phyloP scores from a whole-genome alignment of 805 yeast species.

The Torulaspora gathmanii region DNA sequence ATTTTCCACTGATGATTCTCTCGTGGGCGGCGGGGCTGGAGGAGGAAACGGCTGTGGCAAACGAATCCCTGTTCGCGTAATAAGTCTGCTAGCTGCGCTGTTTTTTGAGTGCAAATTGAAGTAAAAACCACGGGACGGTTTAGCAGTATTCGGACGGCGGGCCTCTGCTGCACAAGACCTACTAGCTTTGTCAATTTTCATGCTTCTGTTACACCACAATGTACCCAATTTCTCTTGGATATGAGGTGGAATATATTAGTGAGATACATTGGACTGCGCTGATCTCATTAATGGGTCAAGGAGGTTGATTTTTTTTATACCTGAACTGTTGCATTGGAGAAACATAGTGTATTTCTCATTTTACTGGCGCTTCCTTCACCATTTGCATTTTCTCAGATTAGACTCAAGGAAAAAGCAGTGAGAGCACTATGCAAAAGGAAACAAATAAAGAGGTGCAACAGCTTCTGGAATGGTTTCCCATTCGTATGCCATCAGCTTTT shows the following conservation, averaged over 20 bases:
- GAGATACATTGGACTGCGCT: background rate
- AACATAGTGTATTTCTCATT: background rate
- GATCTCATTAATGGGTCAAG: background rate
- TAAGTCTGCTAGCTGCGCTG: background rate
- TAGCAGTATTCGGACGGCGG: background rate
- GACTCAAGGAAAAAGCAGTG: background rate
- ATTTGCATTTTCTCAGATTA: background rate
- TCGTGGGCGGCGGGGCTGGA: constrained; percentile 10
- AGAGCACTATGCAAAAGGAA: background rate
- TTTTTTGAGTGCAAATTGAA: background rate
- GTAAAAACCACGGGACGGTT: background rate
- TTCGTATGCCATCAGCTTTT: background rate
- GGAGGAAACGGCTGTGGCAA: constrained; percentile 6
- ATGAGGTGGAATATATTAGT: background rate
- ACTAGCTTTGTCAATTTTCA: background rate
- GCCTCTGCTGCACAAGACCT: background rate
- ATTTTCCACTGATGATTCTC: constrained; percentile 5
- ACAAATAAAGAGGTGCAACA: background rate
- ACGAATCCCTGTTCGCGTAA: background rate
- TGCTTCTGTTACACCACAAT: background rate
- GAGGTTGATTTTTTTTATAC: background rate
- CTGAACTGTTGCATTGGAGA: background rate
- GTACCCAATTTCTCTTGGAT: background rate
- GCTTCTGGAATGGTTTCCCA: background rate
- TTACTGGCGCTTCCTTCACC: background rate